Conservation (phyloP, 208 protist genomes). For the Acanthamoeba castellanii region DNA sequence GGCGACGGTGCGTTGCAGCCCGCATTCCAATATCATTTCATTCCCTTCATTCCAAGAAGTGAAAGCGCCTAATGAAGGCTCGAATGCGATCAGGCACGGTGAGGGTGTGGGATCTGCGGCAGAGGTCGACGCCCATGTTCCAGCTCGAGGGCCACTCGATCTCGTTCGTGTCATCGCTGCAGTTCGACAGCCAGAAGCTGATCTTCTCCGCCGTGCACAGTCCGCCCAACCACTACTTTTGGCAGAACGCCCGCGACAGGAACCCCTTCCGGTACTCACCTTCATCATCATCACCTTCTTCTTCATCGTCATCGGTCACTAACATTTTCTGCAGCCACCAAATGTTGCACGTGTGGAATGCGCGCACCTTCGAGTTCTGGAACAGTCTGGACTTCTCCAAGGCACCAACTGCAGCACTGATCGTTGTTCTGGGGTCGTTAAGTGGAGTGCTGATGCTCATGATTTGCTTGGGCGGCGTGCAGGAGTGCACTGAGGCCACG, state of each 20-base stretch:
- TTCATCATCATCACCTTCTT: too few species aligned
- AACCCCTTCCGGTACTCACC: background rate
- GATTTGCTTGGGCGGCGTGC: background rate
- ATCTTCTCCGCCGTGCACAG: conserved; percentile 14
- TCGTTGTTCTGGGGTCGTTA: too few species aligned
- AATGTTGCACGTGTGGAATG: conserved; percentile 8
- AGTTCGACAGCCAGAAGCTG: conserved; percentile 30
- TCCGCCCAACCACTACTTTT: background rate
- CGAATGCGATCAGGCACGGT: background rate
- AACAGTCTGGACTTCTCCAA: conserved; percentile 40
- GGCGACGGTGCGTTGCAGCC: background rate
- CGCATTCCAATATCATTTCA: too few species aligned
- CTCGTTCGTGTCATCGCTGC: conserved; percentile 4
- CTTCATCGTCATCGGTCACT: too few species aligned
- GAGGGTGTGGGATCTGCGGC: background rate
- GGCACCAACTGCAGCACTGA: background rate
- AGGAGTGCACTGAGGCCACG: background rate
- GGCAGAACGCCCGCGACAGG: background rate
- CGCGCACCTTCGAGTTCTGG: conserved; percentile 14
- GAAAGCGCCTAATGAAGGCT: too few species aligned
- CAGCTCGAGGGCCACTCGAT: background rate
- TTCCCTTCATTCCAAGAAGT: too few species aligned
- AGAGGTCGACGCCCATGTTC: background rate
- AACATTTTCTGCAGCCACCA: background rate
- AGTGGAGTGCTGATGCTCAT: too few species aligned